phyloP scores from a whole-genome alignment of 495 filamentous ascomycete species.

The Staphylotrichum longicolle region DNA sequence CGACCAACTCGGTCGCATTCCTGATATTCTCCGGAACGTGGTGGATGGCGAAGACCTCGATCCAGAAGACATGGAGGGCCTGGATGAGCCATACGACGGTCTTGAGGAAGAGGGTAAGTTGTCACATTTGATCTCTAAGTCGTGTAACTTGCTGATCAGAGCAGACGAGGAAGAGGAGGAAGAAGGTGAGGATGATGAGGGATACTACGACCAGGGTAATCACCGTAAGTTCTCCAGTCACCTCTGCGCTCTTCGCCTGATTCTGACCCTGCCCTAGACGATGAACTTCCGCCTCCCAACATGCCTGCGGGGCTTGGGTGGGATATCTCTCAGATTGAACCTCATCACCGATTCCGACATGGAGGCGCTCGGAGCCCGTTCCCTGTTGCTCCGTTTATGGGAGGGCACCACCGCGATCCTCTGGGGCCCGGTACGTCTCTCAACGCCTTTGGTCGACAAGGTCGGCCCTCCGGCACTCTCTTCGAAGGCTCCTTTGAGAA shows the following conservation, averaged over 20 bases:
- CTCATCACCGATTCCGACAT: slow-evolving; percentile 33
- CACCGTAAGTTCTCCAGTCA: slow-evolving; percentile 55
- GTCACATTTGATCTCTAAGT: slow-evolving; percentile 17
- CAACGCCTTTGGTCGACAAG: neutral
- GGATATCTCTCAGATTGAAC: slow-evolving; percentile 42
- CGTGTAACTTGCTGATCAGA: slow-evolving; percentile 32
- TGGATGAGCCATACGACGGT: slow-evolving; percentile 63
- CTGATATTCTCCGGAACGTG: slow-evolving; percentile 57
- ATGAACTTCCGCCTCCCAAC: slow-evolving; percentile 47
- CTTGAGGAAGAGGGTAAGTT: slow-evolving; percentile 58
- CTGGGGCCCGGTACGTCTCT: slow-evolving; percentile 40
- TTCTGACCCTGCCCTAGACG: slow-evolving; percentile 37
- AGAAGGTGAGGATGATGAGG: slow-evolving; percentile 65
- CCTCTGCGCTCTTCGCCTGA: slow-evolving; percentile 22
- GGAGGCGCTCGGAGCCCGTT: slow-evolving; percentile 37
- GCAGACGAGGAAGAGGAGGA: slow-evolving; percentile 72
- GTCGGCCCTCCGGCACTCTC: neutral
- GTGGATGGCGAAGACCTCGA: slow-evolving; percentile 65
- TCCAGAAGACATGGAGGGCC: slow-evolving; percentile 42
- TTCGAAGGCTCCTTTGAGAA: neutral
- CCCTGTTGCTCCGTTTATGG: slow-evolving; percentile 43
- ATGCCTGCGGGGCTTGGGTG: slow-evolving; percentile 45
- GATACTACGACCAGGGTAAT: slow-evolving; percentile 64
- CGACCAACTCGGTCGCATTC: slow-evolving; percentile 49
- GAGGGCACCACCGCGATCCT: slow-evolving; percentile 46